Percentiles rank a stretch among this genome's conserved stretches.
Conservation (phyloP, 257 asterid species). For the Solanum habrochaites region DNA sequence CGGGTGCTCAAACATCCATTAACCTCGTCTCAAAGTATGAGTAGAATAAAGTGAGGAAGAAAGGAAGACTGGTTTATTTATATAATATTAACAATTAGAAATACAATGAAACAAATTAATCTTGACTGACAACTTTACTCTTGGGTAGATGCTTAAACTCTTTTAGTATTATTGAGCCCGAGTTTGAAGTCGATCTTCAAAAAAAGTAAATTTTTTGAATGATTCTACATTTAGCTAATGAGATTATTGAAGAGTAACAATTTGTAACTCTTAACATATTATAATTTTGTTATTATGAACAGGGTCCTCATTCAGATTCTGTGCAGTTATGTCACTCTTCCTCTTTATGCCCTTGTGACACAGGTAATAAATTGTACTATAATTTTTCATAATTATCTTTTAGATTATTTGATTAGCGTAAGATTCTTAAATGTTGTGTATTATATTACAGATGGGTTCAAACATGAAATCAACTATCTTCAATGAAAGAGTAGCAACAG, state of each 20-base stretch:
- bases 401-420: not conserved
- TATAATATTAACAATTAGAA: too few relatives aligned
- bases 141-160: too few relatives aligned
- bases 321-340: slow-evolving; percentile 90
- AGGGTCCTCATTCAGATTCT: slow-evolving; percentile 69
- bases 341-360: slow-evolving; percentile 90
- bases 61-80: too few relatives aligned
- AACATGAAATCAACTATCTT: slow-evolving; percentile 81
- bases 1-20: too few relatives aligned
- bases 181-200: not conserved
- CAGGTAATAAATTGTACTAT: slow-evolving; percentile 41
- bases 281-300: not conserved
- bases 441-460: slow-evolving; percentile 65
- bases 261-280: not conserved
- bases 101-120: too few relatives aligned
- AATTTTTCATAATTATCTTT: too few relatives aligned
- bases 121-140: too few relatives aligned
- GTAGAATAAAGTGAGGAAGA: too few relatives aligned
- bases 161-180: too few relatives aligned
- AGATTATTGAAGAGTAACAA: not conserved
- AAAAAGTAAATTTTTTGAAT: not conserved
- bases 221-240: not conserved
- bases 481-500: slow-evolving; percentile 66
- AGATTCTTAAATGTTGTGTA: not conserved
- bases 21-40: too few relatives aligned